These are phyloP conservation scores for Centella asiatica DNA, from an alignment of 129 eudicot genomes.

Conservation along the genomic window DNA sequence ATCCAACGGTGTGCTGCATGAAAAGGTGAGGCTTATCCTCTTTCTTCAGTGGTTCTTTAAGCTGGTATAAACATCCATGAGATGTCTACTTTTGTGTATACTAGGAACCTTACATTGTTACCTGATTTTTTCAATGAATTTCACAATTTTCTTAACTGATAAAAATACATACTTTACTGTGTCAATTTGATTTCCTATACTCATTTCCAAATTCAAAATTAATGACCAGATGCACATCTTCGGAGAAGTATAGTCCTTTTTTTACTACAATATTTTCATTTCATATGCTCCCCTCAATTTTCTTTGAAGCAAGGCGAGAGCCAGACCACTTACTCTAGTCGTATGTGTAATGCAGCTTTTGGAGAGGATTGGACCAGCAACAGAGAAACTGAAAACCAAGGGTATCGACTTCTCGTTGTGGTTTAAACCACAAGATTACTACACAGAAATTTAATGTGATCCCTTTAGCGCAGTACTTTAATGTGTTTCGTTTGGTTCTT, in stretches of 20 bases:
- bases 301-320: not conserved
- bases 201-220: too few species aligned
- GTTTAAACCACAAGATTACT: constrained; percentile 81
- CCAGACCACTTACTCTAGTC: not conserved
- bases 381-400: constrained; percentile 72
- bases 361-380: constrained; percentile 84
- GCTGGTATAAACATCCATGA: not conserved
- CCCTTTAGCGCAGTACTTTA: too few species aligned
- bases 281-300: too few species aligned
- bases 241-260: too few species aligned
- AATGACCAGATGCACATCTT: too few species aligned
- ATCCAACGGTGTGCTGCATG: constrained; percentile 75
- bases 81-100: not conserved
- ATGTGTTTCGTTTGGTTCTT: too few species aligned
- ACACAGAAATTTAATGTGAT: constrained; percentile 52
- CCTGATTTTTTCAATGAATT: too few species aligned
- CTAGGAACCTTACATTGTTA: not conserved
- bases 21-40: constrained; percentile 46
- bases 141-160: too few species aligned
- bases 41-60: constrained; percentile 2
- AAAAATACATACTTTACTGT: too few species aligned
- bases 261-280: too few species aligned
- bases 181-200: too few species aligned
- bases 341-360: constrained; percentile 58
- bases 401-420: constrained; percentile 86